Evolutionary conservation across 2,329 filamentous ascomycete species (phyloP).

Genomic region (Colletotrichum eleusines): DNA sequence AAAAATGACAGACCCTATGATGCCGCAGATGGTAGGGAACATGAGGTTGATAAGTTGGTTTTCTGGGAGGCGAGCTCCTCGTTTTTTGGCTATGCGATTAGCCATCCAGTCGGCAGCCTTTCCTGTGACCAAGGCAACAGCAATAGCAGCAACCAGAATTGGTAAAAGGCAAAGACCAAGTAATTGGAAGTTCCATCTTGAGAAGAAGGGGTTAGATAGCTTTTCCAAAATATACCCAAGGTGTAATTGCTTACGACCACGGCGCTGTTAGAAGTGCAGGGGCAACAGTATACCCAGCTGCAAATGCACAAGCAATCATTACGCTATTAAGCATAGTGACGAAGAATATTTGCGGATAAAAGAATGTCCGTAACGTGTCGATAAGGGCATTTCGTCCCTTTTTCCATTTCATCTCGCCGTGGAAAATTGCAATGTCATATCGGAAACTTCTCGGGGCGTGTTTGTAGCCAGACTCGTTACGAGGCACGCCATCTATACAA

Average conservation of each 20-base stretch:
- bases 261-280: constrained; percentile 31
- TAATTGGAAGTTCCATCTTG: constrained; percentile 47
- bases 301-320: constrained; percentile 48
- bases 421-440: constrained; percentile 50
- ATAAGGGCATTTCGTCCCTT: constrained; percentile 45
- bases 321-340: constrained; percentile 48
- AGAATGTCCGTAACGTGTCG: constrained; percentile 48
- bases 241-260: constrained; percentile 20
- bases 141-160: constrained; percentile 47
- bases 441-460: constrained; percentile 45
- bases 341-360: constrained; percentile 52
- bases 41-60: constrained; percentile 49
- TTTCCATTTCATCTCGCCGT: constrained; percentile 46
- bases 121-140: constrained; percentile 49
- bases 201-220: neutral
- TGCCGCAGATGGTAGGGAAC: constrained; percentile 47
- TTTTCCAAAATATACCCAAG: rapidly evolving
- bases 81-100: constrained; percentile 47
- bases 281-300: constrained; percentile 44
- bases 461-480: neutral
- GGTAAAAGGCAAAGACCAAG: constrained; percentile 47
- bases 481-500: constrained; percentile 43
- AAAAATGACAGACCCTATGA: constrained; percentile 49
- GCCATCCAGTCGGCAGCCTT: constrained; percentile 47
- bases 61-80: constrained; percentile 48